Evolutionary conservation across 163 green algal genomes (phyloP).

Genomic region (Trebouxia gelatinosa): DNA sequence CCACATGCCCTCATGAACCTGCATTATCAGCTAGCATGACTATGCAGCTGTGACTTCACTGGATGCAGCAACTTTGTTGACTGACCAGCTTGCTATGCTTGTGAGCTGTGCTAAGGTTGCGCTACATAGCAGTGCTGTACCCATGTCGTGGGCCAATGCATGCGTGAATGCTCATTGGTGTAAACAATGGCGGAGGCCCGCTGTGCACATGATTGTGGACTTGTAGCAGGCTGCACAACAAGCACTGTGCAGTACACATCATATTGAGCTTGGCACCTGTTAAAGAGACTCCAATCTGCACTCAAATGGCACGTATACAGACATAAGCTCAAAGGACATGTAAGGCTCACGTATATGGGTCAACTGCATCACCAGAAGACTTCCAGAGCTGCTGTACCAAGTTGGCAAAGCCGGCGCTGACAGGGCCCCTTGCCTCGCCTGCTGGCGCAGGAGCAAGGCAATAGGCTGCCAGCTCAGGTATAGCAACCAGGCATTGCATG

Average conservation of each 20-base stretch:
- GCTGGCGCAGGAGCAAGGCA: neutral
- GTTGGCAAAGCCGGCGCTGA: conserved; percentile 2
- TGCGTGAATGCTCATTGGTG: too few relatives aligned
- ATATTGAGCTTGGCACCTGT: too few relatives aligned
- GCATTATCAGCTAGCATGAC: neutral
- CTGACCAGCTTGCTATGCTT: too few relatives aligned
- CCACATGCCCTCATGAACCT: conserved; percentile 38
- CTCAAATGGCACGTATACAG: too few relatives aligned
- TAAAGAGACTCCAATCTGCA: too few relatives aligned
- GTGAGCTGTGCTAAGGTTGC: too few relatives aligned
- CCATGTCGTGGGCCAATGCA: too few relatives aligned
- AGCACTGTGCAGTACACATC: too few relatives aligned
- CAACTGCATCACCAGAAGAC: neutral
- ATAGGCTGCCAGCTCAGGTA: conserved; percentile 52
- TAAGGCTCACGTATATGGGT: neutral
- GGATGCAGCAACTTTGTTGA: neutral
- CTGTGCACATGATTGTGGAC: too few relatives aligned
- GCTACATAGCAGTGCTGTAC: too few relatives aligned
- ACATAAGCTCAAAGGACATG: neutral
- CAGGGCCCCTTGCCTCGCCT: neutral
- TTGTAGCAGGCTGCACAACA: too few relatives aligned
- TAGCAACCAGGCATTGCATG: conserved; percentile 81
- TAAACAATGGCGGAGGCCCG: too few relatives aligned
- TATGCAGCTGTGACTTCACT: neutral
- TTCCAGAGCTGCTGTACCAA: conserved; percentile 8